These are phyloP conservation scores for Bolboschoenus planiculmis DNA, from an alignment of 176 grass and related monocot genomes.

Conservation along the genomic window DNA sequence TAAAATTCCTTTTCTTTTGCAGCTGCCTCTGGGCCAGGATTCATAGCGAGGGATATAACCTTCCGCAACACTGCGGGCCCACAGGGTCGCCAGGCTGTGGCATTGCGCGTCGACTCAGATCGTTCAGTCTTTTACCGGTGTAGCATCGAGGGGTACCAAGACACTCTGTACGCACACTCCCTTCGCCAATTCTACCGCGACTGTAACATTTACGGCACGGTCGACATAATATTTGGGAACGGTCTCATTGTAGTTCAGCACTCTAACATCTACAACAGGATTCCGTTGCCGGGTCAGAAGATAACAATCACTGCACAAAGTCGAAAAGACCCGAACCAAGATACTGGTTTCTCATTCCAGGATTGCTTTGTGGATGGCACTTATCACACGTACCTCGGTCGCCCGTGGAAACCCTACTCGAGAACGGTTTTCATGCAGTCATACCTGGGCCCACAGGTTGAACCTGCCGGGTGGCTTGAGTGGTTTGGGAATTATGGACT, in stretches of 20 bases:
- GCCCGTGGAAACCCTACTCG: slow-evolving; percentile 78
- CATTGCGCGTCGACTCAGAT: slow-evolving; percentile 74
- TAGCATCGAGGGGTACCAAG: slow-evolving; percentile 71
- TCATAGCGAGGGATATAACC: slow-evolving; percentile 68
- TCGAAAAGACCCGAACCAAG: slow-evolving; percentile 54
- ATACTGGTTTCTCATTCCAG: slow-evolving; percentile 70
- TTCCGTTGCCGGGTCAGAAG: slow-evolving; percentile 34
- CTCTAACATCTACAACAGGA: slow-evolving; percentile 28
- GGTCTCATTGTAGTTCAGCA: slow-evolving; percentile 55
- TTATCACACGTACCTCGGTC: slow-evolving; percentile 60
- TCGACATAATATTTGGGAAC: slow-evolving; percentile 91
- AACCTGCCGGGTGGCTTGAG: slow-evolving; percentile 59
- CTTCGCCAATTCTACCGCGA: slow-evolving; percentile 83
- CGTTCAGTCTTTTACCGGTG: slow-evolving; percentile 80
- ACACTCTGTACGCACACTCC: slow-evolving; percentile 88
- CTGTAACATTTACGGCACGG: slow-evolving; percentile 60
- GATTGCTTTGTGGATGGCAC: slow-evolving; percentile 41
- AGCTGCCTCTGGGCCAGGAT: slow-evolving; percentile 64
- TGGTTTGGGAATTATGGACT: slow-evolving; percentile 43
- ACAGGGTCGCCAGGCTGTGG: slow-evolving; percentile 56
- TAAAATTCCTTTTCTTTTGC: not conserved
- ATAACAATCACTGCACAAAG: slow-evolving; percentile 64
- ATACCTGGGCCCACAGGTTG: slow-evolving; percentile 44
- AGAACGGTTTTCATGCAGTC: slow-evolving; percentile 77
- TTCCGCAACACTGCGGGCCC: slow-evolving; percentile 74